Evolutionary conservation across 208 protist species (phyloP), one percentile per base, ranked within the genome.

Genomic region (Blechomonas ayalai): DNA sequence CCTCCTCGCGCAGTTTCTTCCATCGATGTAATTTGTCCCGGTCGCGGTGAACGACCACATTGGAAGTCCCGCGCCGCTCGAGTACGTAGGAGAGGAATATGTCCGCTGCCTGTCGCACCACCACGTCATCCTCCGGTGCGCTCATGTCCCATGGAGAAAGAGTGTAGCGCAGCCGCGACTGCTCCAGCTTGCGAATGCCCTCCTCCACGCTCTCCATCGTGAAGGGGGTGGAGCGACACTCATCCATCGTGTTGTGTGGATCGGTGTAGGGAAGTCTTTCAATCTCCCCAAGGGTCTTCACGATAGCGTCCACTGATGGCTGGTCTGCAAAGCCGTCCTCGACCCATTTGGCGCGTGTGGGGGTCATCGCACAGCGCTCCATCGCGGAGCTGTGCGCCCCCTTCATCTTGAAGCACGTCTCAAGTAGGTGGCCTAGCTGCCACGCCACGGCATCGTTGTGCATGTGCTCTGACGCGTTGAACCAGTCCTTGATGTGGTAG

Each of bases 401-500:
- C 27, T 78, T 69, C 81, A 91, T 90, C 47, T 79, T 75, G 53
- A 92, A 92, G 51, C 82, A 87, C 18, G 69, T 79, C 51, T 91
- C 80, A 13, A 95, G 65, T 39, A 95, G 55, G 22, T 94, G 81
- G 10, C 87, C 87, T 13, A 95, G 68, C 61, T 95, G 87, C 89
- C 84, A 93, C 15, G 82, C 79, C 45, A 94, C 67, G 23, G 84
- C 84, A 75, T 95, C 89, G 49, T 93, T 90, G 55, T 93, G 85
- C 82, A 95, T 92, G 60, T 92, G 84, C 58, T 95, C 87, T 23
- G 71, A 76, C 37, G 45, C 66, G 62, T 95, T 66, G 56, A 95
- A 95, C 87, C 87, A 95, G 33, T 92, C 80, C 49, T 91, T 87
- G 53, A 95, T 88, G 67, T 95, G 79, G 52, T 88, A 89, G 35